phyloP scores from a whole-genome alignment of 306 rosid species.

The Dicorynia guianensis region DNA sequence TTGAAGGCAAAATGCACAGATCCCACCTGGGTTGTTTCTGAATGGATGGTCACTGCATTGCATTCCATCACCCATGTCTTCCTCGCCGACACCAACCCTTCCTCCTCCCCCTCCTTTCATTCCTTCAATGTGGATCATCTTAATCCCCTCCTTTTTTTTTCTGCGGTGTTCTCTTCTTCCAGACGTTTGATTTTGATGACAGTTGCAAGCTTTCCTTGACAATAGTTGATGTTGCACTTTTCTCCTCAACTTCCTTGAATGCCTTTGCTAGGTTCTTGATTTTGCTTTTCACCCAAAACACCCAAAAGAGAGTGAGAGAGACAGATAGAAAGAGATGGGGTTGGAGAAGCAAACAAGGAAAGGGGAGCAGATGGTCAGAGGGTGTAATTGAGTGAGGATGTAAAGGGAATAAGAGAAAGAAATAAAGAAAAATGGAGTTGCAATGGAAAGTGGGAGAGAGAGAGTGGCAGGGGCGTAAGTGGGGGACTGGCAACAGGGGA shows the following conservation, averaged over 20 bases:
- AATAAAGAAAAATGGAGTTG: not conserved
- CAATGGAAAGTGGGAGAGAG: slow-evolving; percentile 29
- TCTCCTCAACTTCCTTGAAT: not conserved
- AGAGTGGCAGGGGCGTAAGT: not conserved
- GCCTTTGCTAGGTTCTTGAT: not conserved
- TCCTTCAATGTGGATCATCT: slow-evolving; percentile 54
- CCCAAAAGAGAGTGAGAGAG: slow-evolving; percentile 18
- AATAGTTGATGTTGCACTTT: slow-evolving; percentile 19
- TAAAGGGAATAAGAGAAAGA: not conserved
- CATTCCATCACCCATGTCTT: slow-evolving; percentile 84
- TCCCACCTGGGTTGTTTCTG: slow-evolving; percentile 89
- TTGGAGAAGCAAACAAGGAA: slow-evolving; percentile 29
- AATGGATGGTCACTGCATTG: slow-evolving; percentile 86
- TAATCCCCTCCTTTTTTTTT: not conserved
- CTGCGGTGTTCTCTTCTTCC: not conserved
- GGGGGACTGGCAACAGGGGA: slow-evolving; percentile 32
- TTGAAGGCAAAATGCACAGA: slow-evolving; percentile 94
- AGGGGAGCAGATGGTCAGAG: slow-evolving; percentile 38
- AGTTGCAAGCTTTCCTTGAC: not conserved
- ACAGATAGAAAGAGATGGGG: slow-evolving; percentile 27
- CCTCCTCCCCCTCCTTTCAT: slow-evolving; percentile 59
- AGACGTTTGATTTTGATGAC: not conserved
- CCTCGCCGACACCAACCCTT: slow-evolving; percentile 56
- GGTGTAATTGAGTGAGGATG: slow-evolving; percentile 45
- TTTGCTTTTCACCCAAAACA: slow-evolving; percentile 22